Evolutionary conservation across 1,284 basidiomycete genomes (phyloP).

Genomic region (Fistulina hepatica): DNA sequence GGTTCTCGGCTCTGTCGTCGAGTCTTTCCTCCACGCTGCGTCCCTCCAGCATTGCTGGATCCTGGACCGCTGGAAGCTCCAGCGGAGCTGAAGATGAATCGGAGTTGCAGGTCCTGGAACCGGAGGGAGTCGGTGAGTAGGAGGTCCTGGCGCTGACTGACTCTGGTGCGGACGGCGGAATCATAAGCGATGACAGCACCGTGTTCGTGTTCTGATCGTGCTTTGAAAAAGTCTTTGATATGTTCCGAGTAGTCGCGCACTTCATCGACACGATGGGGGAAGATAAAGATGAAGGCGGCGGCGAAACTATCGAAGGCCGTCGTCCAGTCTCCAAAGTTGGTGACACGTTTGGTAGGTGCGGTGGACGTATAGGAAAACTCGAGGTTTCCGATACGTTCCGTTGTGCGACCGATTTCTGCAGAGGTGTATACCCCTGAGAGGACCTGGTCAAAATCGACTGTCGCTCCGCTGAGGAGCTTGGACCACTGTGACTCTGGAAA

Average conservation of each 20-base stretch:
- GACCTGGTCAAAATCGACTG: constrained; percentile 18
- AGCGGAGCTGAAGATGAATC: too few relatives aligned
- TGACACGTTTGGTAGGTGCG: constrained; percentile 15
- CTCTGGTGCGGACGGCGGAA: constrained; percentile 17
- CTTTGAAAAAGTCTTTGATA: constrained; percentile 18
- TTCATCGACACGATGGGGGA: constrained; percentile 20
- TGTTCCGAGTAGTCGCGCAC: constrained; percentile 18
- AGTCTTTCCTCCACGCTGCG: too few relatives aligned
- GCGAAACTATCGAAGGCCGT: constrained; percentile 15
- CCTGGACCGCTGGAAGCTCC: too few relatives aligned
- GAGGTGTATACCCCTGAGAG: constrained; percentile 15
- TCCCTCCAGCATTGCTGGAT: too few relatives aligned
- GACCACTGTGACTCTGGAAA: constrained; percentile 14
- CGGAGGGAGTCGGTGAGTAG: constrained; percentile 17
- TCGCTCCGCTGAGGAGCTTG: constrained; percentile 11
- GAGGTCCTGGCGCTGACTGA: constrained; percentile 15
- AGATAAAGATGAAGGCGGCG: constrained; percentile 18
- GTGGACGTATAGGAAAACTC: constrained; percentile 13
- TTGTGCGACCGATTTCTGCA: constrained; percentile 9
- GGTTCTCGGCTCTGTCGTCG: too few relatives aligned
- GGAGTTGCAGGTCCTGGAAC: constrained; percentile 11
- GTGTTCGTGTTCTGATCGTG: too few relatives aligned
- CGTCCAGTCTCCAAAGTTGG: constrained; percentile 20
- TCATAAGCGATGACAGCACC: constrained; percentile 25
- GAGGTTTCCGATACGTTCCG: constrained; percentile 14